Percentiles rank a stretch among this genome's conserved stretches.
phyloP scores from a whole-genome alignment of 1,284 basidiomycete species.

The Retiboletus flavoniger region DNA sequence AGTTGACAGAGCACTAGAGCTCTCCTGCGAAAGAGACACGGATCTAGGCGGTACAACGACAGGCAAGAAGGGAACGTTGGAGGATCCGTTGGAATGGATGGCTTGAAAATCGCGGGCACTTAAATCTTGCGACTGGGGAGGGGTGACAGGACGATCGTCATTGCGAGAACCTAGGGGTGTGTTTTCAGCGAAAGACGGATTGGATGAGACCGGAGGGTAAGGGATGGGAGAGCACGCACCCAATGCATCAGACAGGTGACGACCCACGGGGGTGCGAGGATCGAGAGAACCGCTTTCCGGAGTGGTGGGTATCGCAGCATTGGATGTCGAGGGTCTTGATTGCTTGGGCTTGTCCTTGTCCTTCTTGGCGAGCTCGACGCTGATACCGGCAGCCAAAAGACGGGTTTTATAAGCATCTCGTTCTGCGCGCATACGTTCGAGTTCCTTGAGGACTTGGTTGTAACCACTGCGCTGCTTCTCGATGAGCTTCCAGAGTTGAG shows the following conservation, averaged over 20 bases:
- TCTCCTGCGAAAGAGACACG: conserved; percentile 31
- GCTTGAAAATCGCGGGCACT: conserved; percentile 30
- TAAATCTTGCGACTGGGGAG: conserved; percentile 42
- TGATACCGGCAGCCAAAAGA: conserved; percentile 42
- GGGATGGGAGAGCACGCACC: conserved; percentile 40
- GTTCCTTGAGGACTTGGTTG: conserved; percentile 70
- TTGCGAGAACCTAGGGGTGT: conserved; percentile 22
- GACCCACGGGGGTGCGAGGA: conserved; percentile 34
- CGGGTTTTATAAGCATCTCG: conserved; percentile 66
- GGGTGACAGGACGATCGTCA: conserved; percentile 32
- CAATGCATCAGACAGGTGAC: conserved; percentile 53
- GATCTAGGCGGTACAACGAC: conserved; percentile 45
- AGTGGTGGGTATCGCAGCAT: conserved; percentile 22
- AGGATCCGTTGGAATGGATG: conserved; percentile 26
- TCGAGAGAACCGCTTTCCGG: conserved; percentile 23
- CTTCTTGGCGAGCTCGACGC: conserved; percentile 28
- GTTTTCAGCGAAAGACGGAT: conserved; percentile 24
- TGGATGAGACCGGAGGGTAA: conserved; percentile 11
- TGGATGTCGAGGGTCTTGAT: conserved; percentile 28
- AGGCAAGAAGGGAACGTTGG: conserved; percentile 31
- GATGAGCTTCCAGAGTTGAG: conserved; percentile 89
- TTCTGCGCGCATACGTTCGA: conserved; percentile 78
- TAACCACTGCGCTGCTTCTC: conserved; percentile 81
- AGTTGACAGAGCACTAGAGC: conserved; percentile 26
- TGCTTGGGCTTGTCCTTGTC: conserved; percentile 33